These are phyloP conservation scores for Astragalus membranaceus DNA, from an alignment of 306 rosid genomes.

Conservation along the genomic window DNA sequence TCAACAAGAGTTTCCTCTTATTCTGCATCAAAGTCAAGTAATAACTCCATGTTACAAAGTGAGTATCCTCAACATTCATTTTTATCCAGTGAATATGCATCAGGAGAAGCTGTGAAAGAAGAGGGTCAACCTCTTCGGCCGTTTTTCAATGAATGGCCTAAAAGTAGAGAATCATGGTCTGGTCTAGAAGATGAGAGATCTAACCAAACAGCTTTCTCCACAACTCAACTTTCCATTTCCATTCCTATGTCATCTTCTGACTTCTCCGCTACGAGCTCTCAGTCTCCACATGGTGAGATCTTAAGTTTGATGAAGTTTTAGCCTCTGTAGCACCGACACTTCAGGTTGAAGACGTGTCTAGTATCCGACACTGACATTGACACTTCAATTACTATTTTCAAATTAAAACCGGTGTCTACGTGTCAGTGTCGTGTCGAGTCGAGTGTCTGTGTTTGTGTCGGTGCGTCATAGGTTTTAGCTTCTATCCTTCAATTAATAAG, in stretches of 20 bases:
- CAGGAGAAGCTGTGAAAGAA: constrained; percentile 27
- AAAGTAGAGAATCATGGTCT: constrained; percentile 30
- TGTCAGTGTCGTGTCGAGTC: no score
- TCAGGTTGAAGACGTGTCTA: no score
- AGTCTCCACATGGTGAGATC: constrained; percentile 29
- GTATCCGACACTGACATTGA: no score
- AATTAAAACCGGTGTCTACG: no score
- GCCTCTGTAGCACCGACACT: background rate
- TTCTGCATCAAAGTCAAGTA: constrained; percentile 27
- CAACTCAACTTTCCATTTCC: constrained; percentile 37
- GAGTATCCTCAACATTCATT: constrained; percentile 34
- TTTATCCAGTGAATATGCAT: constrained; percentile 21
- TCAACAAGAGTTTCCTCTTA: constrained; percentile 26
- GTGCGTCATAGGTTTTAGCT: background rate
- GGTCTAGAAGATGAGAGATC: constrained; percentile 31
- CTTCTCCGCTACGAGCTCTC: constrained; percentile 31
- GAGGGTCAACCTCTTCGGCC: constrained; percentile 31
- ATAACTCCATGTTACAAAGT: constrained; percentile 24
- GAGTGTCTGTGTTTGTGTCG: no score
- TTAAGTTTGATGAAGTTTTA: background rate
- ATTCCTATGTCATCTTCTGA: constrained; percentile 37
- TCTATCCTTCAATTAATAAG: background rate
- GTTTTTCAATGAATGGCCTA: constrained; percentile 39
- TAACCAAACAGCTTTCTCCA: constrained; percentile 28
- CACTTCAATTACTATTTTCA: no score